These are phyloP conservation scores for Acacia acuminata DNA, from an alignment of 306 rosid species.

Conservation along the genomic window DNA sequence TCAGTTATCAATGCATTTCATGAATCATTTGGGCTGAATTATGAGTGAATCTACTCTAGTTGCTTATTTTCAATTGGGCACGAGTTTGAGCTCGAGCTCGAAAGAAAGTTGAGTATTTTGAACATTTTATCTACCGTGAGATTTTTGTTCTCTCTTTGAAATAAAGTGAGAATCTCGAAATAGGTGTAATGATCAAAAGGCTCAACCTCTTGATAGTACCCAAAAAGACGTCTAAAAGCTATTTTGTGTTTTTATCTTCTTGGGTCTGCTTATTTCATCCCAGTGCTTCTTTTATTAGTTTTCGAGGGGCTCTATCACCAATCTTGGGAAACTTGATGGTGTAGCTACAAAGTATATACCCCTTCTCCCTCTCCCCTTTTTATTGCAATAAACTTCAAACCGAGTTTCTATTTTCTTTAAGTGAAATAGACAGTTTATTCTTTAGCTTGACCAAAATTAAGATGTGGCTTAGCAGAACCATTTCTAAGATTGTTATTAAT, in stretches of 20 bases:
- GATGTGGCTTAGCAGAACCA: conserved; percentile 4
- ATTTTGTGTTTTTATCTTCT: neutral
- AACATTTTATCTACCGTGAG: neutral
- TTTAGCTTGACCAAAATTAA: neutral
- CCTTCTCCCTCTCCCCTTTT: too few species aligned
- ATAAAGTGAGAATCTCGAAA: neutral
- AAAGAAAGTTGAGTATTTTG: neutral
- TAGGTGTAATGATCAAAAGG: neutral
- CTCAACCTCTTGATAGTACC: neutral
- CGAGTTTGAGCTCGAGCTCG: neutral
- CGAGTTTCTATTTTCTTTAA: too few species aligned
- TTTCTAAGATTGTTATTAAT: conserved; percentile 19
- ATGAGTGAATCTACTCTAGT: neutral
- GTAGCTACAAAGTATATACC: too few species aligned
- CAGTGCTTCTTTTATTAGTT: neutral
- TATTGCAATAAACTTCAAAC: too few species aligned
- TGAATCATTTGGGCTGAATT: neutral
- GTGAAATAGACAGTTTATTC: neutral
- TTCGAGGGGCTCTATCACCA: neutral
- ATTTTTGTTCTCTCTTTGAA: neutral
- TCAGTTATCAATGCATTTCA: neutral
- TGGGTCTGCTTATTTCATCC: neutral
- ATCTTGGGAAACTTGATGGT: neutral
- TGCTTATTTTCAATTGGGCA: neutral
- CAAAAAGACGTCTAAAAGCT: neutral